Base-by-base conservation (phyloP, 257 asterid genomes). In the Gardenia jasminoides region DNA sequence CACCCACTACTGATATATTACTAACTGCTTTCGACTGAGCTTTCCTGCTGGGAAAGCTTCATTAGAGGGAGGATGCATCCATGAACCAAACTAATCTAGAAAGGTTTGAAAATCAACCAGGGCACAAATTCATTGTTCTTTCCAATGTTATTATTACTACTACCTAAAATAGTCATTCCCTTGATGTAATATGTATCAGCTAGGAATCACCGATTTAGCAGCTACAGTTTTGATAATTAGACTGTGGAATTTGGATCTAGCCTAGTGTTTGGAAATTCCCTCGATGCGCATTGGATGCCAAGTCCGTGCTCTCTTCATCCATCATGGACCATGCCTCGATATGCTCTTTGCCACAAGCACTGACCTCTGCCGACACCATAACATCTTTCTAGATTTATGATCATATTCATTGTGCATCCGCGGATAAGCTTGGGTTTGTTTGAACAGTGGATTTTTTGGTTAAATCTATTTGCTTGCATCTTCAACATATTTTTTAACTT, bases 21-120 rank as follows among this genome's bases (percentile, higher is more conserved):
- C n/a, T n/a, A n/a, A n/a, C n/a, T n/a, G 11, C 52, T 47, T 11
- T 16, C 61, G 3, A 54, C 19, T 1, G 22, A 46, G 17, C 26
- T 72, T 26, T 26, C 11, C 64, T 56, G 8, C 64, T 56, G 76
- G 76, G 66, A 28, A 20, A 15, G 62, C 11, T 75, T 33, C 19
- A 33, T 28, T 58, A 7, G 65, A 31, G 75, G 83, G 67, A 28
- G 66, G 24, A 30, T 74, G 54, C 7, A 39, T 28, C 70, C 71
- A 24, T 24, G 10, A 28, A n/a, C n/a, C n/a, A n/a, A 46, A 41
- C 75, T 58, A 59, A 74, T 72, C 66, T 24, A 59, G 66, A 59
- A 47, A 16, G 30, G 50, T 68, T 65, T 15, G 30, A 30, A 74
- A 28, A 30, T 67, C 30, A 31, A 30, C 19, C 31, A 13, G 2